Conservation (phyloP, 2,329 filamentous ascomycete genomes). For the Lithohypha guttulata region DNA sequence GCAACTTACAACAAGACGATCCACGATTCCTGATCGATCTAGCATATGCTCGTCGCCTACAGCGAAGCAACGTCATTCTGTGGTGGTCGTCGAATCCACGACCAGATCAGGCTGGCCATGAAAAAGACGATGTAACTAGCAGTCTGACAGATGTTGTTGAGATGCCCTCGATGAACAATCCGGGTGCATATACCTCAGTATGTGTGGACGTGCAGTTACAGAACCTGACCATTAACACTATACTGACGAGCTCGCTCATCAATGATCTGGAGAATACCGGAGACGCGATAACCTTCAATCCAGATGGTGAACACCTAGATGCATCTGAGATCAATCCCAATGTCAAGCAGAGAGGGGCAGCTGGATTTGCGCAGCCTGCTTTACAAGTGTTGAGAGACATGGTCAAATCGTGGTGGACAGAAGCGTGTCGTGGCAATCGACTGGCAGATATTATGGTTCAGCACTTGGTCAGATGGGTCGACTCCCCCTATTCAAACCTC, state of each 20-base stretch:
- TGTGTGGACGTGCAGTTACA: conserved; percentile 91
- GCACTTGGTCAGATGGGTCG: conserved; percentile 94
- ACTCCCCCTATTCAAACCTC: conserved; percentile 83
- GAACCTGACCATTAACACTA: conserved; percentile 95
- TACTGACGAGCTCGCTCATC: conserved; percentile 89
- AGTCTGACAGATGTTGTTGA: conserved; percentile 69
- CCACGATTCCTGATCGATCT: conserved; percentile 92
- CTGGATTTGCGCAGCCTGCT: conserved; percentile 83
- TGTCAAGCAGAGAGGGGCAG: conserved; percentile 55
- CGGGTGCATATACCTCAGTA: conserved; percentile 87
- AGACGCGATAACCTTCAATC: conserved; percentile 77
- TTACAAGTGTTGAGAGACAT: conserved; percentile 89
- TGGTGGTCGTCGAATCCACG: conserved; percentile 89
- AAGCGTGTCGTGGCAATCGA: conserved; percentile 76
- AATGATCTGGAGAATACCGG: conserved; percentile 80
- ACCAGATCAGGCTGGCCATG: conserved; percentile 91
- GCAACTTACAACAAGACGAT: conserved; percentile 90
- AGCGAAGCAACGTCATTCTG: conserved; percentile 83
- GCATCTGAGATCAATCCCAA: conserved; percentile 58
- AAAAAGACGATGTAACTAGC: conserved; percentile 78
- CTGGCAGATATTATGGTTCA: conserved; percentile 98
- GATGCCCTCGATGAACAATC: conserved; percentile 88
- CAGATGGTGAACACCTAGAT: conserved; percentile 52
- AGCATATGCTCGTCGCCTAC: conserved; percentile 79
- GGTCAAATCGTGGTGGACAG: conserved; percentile 97